Evolutionary conservation across 345 rosid species (phyloP), one percentile per base, ranked within the genome.

Genomic region (Acer negundo): DNA sequence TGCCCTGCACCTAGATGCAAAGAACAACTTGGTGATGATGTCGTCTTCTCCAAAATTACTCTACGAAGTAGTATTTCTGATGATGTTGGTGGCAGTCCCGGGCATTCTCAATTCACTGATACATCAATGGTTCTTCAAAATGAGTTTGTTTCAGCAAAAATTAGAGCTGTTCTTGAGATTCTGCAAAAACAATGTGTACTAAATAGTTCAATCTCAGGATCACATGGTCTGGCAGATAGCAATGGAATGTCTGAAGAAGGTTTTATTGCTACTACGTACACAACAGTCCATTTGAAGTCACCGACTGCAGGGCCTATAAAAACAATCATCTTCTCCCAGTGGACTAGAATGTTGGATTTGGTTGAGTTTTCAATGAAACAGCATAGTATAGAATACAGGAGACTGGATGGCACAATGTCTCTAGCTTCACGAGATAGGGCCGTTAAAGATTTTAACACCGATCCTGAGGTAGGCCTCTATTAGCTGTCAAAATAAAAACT

Each of bases 331-430:
- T 95, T 95, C 87, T 90, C 98, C 47, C 99, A 95, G 80, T 95
- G 99, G 98, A 95, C 97, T 59, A 81, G 93, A 61, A 95, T 95
- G 99, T 84, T 95, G 80, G 89, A 95, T 87, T 78, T 93, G 83
- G 89, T 95, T 65, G 93, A 92, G 88, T 13, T 5, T 49, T 84
- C 94, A 74, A 76, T 95, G 78, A 83, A 64, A 31, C 85, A 83
- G 81, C 76, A 79, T 80, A 67, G 78, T 62, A 84, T 95, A 78
- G 80, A 86, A 46, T 90, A 84, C 77, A 88, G 99, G 88, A 91
- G 99, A 83, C 92, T 95, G 82, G 99, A 95, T 70, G 97, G 98
- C 71, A 91, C 92, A 58, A 93, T 95, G 98, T 83, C 86, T 79
- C 87, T 95, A 75, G 35, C 75, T 69, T 87, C 94, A 51, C 88